Evolutionary conservation across 2,329 filamentous ascomycete species (phyloP).

Genomic region (Fusarium bactridioides): DNA sequence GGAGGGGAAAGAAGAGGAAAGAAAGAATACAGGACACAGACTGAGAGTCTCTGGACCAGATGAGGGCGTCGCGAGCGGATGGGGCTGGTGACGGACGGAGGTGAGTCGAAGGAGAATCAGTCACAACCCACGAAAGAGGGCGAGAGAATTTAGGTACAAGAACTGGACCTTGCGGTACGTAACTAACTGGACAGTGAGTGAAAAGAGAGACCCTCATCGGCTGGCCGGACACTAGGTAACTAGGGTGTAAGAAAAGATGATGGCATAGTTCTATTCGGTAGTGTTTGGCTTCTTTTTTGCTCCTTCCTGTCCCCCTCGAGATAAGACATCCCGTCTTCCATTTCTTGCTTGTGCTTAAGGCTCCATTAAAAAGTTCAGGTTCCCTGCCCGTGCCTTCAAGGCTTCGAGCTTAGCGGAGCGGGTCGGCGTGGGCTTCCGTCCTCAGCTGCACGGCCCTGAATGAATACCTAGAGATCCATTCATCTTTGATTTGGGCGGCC

Average conservation of each 20-base stretch:
- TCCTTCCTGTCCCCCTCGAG: conserved; percentile 10
- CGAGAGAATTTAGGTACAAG: conserved; percentile 26
- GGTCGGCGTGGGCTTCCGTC: conserved; percentile 32
- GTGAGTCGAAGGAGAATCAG: conserved; percentile 37
- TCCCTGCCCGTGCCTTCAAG: conserved; percentile 1
- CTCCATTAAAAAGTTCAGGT: conserved; percentile 38
- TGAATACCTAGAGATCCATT: too few species aligned
- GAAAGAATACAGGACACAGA: conserved; percentile 22
- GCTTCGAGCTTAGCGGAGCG: conserved; percentile 27
- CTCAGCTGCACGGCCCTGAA: conserved; percentile 23
- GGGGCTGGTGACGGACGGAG: conserved; percentile 30
- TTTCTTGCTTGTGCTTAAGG: conserved; percentile 28
- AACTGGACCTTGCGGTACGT: conserved; percentile 27
- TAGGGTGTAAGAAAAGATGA: conserved; percentile 20
- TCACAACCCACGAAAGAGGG: conserved; percentile 29
- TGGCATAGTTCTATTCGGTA: background rate
- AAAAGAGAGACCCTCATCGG: conserved; percentile 17
- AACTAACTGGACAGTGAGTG: conserved; percentile 7
- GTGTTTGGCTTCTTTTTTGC: conserved; percentile 17
- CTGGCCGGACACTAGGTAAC: conserved; percentile 26
- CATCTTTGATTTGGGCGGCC: conserved; percentile 24
- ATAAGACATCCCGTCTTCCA: conserved; percentile 29
- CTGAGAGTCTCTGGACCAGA: conserved; percentile 30
- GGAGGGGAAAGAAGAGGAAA: conserved; percentile 1
- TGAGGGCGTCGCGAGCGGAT: conserved; percentile 29